Percentiles rank a stretch among this genome's conserved stretches.
These are phyloP conservation scores for Colletotrichum sp. DNA, from an alignment of 2,329 filamentous ascomycete species.

Conservation along the genomic window DNA sequence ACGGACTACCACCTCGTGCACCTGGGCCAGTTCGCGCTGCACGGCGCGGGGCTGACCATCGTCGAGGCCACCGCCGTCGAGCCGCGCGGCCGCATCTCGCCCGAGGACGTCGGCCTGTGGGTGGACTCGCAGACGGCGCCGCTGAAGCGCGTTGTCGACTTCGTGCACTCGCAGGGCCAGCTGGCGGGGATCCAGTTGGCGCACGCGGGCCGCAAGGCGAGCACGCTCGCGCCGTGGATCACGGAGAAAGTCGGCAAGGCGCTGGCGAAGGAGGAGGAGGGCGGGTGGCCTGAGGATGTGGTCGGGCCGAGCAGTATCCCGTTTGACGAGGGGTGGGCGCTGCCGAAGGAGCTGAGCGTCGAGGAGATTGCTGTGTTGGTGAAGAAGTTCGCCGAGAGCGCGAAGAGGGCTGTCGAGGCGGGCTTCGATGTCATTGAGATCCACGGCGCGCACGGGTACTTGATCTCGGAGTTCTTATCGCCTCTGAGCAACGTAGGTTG, in stretches of 20 bases:
- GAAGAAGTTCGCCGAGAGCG: conserved; percentile 62
- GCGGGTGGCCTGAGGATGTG: conserved; percentile 64
- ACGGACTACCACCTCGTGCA: conserved; percentile 86
- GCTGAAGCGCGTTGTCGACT: conserved; percentile 74
- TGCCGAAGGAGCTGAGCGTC: conserved; percentile 70
- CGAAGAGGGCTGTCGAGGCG: conserved; percentile 65
- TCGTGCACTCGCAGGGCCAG: conserved; percentile 78
- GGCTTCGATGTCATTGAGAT: conserved; percentile 81
- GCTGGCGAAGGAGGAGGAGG: conserved; percentile 55
- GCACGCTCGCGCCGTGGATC: conserved; percentile 69
- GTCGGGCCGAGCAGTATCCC: conserved; percentile 56
- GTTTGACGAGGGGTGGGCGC: conserved; percentile 65
- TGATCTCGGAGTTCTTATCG: conserved; percentile 69
- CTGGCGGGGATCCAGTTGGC: conserved; percentile 81
- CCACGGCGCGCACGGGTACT: conserved; percentile 69
- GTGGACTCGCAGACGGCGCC: conserved; percentile 80
- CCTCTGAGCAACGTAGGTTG: conserved; percentile 56
- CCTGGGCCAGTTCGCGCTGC: conserved; percentile 76
- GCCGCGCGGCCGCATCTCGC: conserved; percentile 81
- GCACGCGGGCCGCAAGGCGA: conserved; percentile 78
- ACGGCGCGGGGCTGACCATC: conserved; percentile 75
- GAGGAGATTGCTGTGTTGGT: conserved; percentile 72
- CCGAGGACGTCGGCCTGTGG: conserved; percentile 83
- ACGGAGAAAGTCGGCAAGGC: conserved; percentile 48
- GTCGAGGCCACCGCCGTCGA: conserved; percentile 81